These are phyloP conservation scores for Ulota crispa DNA, from an alignment of 225 moss, liverwort and hornwort species.

Conservation along the genomic window DNA sequence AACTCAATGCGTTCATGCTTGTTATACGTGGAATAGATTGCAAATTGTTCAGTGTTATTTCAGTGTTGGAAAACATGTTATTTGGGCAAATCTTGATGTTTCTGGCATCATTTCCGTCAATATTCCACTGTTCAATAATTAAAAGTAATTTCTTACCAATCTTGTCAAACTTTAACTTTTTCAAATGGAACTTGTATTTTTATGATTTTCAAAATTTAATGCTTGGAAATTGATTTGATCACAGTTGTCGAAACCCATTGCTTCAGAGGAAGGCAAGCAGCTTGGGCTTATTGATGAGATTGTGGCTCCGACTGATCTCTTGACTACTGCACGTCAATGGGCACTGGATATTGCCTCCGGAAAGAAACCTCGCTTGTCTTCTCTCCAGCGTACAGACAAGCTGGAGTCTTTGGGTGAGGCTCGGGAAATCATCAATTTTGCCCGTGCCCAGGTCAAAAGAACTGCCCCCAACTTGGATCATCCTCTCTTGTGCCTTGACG, in stretches of 20 bases:
- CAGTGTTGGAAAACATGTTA: not conserved
- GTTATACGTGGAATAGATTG: not conserved
- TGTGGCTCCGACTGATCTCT: constrained; percentile 62
- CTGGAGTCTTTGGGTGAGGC: constrained; percentile 90
- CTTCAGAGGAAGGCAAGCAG: constrained; percentile 77
- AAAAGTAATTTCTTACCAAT: not conserved
- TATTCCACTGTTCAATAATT: not conserved
- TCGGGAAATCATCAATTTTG: constrained; percentile 88
- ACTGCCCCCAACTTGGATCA: constrained; percentile 90
- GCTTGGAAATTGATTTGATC: not conserved
- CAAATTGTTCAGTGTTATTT: not conserved
- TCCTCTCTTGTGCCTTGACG: constrained; percentile 80
- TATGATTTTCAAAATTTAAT: not conserved
- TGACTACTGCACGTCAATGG: constrained; percentile 79
- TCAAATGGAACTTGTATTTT: not conserved
- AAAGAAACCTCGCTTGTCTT: constrained; percentile 75
- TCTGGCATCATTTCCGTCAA: not conserved
- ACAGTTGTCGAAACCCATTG: constrained; percentile 89
- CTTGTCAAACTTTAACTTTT: not conserved
- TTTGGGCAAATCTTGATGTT: not conserved
- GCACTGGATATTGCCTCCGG: constrained; percentile 78
- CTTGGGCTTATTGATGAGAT: constrained; percentile 83
- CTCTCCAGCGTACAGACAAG: constrained; percentile 83
- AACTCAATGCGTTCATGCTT: not conserved
- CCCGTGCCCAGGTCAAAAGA: constrained; percentile 84